Percentiles rank a stretch among this genome's conserved stretches.
phyloP scores from a whole-genome alignment of 257 asterid genomes.

The Anisodus tanguticus region DNA sequence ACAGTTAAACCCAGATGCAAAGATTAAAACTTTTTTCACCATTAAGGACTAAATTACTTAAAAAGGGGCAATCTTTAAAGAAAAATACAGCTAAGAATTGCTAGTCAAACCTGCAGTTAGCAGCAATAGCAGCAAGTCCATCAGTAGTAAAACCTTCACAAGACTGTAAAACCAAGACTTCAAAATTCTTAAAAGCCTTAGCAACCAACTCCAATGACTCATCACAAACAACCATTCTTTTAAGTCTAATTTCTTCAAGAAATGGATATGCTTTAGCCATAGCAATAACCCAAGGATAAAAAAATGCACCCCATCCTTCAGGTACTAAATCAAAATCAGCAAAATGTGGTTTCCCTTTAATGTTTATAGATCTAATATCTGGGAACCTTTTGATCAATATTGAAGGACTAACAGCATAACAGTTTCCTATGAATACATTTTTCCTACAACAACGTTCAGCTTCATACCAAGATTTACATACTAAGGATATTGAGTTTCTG shows the following conservation, averaged over 20 bases:
- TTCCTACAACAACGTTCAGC: constrained; percentile 88
- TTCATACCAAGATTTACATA: constrained; percentile 93
- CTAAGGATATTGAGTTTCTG: constrained; percentile 76
- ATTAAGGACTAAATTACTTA: not conserved
- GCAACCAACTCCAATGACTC: constrained; percentile 67
- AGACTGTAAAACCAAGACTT: constrained; percentile 56
- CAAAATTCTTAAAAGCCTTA: constrained; percentile 62
- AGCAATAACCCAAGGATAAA: constrained; percentile 71
- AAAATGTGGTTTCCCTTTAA: constrained; percentile 96
- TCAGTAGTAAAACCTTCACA: constrained; percentile 75
- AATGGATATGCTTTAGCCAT: constrained; percentile 73
- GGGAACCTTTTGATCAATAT: constrained; percentile 80
- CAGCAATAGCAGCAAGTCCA: constrained; percentile 75
- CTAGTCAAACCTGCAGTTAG: constrained; percentile 63
- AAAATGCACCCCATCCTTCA: constrained; percentile 86
- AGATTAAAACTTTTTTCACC: not conserved
- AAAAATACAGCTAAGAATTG: not conserved
- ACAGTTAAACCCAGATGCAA: not conserved
- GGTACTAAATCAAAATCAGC: constrained; percentile 93
- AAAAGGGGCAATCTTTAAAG: not conserved
- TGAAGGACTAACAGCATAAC: constrained; percentile 77
- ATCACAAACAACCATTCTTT: constrained; percentile 92
- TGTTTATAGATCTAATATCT: constrained; percentile 70
- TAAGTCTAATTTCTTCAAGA: constrained; percentile 86
- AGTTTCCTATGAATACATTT: constrained; percentile 77